Percentiles rank a stretch among this genome's conserved stretches.
Evolutionary conservation across 768 basidiomycete species (phyloP).

Genomic region (Dacryopinax spathularia): DNA sequence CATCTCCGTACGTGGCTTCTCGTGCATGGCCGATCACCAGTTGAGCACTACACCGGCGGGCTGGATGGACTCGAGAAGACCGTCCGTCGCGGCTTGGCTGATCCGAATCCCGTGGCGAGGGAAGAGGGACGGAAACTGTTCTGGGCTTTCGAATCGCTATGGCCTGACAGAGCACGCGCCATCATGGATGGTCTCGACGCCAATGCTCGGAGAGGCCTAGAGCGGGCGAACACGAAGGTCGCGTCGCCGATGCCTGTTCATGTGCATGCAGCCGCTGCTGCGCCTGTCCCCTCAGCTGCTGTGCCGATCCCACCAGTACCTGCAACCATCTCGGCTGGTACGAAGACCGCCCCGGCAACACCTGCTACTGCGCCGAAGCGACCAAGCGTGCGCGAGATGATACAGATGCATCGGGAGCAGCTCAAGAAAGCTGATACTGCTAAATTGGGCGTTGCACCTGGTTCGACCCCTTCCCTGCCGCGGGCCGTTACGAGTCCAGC

Average conservation of each 20-base stretch:
- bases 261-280: conserved; percentile 23
- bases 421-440: background rate
- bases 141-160: conserved; percentile 67
- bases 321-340: conserved; percentile 33
- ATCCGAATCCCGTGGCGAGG: conserved; percentile 65
- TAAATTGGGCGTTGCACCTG: background rate
- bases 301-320: conserved; percentile 26
- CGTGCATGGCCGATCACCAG: conserved; percentile 48
- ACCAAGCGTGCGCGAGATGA: conserved; percentile 34
- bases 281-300: conserved; percentile 22
- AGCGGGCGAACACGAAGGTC: conserved; percentile 59
- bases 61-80: conserved; percentile 60
- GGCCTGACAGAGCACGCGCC: conserved; percentile 51
- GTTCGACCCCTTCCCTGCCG: background rate
- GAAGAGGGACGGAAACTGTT: conserved; percentile 58
- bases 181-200: conserved; percentile 58
- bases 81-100: conserved; percentile 56
- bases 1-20: conserved; percentile 70
- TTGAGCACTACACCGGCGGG: conserved; percentile 50
- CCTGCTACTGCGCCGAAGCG: conserved; percentile 83
- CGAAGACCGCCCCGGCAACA: conserved; percentile 69
- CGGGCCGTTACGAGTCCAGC: background rate
- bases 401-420: background rate
- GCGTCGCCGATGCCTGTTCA: background rate
- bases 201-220: conserved; percentile 61